These are phyloP conservation scores for Triticum dicoccoides DNA, from an alignment of 176 grass and related monocot species.

Conservation along the genomic window DNA sequence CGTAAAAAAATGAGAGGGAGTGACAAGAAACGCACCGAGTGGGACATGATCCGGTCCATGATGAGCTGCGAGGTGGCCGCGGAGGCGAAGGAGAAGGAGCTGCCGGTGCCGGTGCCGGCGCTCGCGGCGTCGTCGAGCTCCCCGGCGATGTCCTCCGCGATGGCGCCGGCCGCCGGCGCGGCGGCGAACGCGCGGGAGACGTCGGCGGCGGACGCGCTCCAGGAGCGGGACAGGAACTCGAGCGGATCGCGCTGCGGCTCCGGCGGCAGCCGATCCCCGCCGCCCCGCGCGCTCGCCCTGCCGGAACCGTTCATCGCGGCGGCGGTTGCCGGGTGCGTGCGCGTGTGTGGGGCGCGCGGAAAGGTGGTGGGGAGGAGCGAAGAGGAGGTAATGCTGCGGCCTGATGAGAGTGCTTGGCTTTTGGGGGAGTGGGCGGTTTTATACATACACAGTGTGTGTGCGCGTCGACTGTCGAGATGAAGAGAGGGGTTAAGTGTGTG, in stretches of 20 bases:
- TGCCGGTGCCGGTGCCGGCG: constrained; percentile 38
- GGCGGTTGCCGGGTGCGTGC: neutral
- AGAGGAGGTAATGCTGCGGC: neutral
- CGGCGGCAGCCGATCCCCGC: constrained; percentile 23
- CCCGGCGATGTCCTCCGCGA: constrained; percentile 55
- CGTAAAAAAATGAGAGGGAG: neutral
- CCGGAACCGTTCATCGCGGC: constrained; percentile 23
- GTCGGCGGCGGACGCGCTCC: constrained; percentile 74
- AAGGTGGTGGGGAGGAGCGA: constrained; percentile 6
- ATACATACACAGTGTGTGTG: neutral
- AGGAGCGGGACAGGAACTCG: constrained; percentile 87
- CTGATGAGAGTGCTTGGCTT: constrained; percentile 3
- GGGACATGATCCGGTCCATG: constrained; percentile 91
- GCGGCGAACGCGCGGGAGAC: constrained; percentile 53
- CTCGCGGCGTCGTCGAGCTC: constrained; percentile 49
- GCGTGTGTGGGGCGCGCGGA: neutral
- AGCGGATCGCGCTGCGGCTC: constrained; percentile 65
- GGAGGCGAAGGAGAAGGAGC: constrained; percentile 91
- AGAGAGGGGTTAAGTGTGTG: neutral
- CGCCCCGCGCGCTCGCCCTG: neutral
- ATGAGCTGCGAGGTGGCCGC: constrained; percentile 87
- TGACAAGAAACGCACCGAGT: constrained; percentile 42
- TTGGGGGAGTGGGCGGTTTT: constrained; percentile 44
- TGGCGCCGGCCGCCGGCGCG: neutral
- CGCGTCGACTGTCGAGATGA: neutral